A percentile compares a stretch with the other conserved stretches of the same genome.
These are phyloP conservation scores for Cystobasidium ongulense DNA, from an alignment of 768 basidiomycete species.

Conservation along the genomic window DNA sequence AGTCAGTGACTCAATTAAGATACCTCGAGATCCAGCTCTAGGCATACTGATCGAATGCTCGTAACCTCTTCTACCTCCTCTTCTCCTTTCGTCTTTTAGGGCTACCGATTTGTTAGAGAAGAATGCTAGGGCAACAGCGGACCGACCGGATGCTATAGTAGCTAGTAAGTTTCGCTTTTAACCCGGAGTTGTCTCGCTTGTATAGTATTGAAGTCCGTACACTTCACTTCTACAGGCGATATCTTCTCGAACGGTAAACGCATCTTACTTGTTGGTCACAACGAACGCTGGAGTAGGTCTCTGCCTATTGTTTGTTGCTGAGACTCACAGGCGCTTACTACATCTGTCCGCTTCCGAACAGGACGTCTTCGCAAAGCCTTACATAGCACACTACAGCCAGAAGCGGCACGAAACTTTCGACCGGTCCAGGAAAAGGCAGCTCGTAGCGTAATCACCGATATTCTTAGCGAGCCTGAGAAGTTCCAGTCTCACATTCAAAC, in stretches of 20 bases:
- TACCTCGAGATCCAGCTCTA: not conserved
- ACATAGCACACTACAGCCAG: constrained; percentile 24
- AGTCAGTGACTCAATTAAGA: not conserved
- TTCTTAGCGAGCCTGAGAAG: constrained; percentile 18
- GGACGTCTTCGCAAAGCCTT: constrained; percentile 20
- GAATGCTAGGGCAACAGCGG: constrained; percentile 15
- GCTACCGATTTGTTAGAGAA: constrained; percentile 1
- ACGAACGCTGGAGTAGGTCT: constrained; percentile 24
- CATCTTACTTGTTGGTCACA: constrained; percentile 31
- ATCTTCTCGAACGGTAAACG: constrained; percentile 24
- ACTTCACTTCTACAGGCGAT: not conserved
- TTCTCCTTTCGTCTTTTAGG: not conserved
- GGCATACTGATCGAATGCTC: not conserved
- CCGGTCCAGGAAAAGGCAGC: constrained; percentile 28
- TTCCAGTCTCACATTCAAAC: constrained; percentile 17
- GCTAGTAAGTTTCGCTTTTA: not conserved
- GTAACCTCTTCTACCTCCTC: not conserved
- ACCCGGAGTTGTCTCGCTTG: not conserved
- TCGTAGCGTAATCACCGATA: constrained; percentile 2
- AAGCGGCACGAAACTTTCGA: constrained; percentile 14
- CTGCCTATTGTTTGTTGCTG: not conserved
- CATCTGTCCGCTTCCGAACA: not conserved
- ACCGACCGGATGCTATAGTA: constrained; percentile 14
- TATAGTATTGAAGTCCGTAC: not conserved
- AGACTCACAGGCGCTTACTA: not conserved